These are phyloP conservation scores for Saitozyma sp. DNA, from an alignment of 768 basidiomycete species.

Conservation along the genomic window DNA sequence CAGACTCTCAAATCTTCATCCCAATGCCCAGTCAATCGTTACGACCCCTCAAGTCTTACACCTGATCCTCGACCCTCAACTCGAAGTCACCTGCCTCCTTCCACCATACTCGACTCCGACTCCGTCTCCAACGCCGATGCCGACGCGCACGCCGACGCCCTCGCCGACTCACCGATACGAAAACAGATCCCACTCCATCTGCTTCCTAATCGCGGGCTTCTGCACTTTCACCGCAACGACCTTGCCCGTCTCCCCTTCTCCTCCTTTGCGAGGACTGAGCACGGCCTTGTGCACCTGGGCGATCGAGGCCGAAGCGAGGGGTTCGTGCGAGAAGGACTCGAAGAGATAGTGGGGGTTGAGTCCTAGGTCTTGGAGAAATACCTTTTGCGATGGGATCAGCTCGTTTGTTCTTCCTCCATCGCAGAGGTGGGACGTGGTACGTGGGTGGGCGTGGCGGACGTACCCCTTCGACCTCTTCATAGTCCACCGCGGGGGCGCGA, in stretches of 20 bases:
- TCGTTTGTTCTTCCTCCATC: neutral
- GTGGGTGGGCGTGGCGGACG: conserved; percentile 4
- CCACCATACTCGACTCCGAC: too few species aligned
- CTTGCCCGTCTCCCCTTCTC: conserved; percentile 26
- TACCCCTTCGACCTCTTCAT: conserved; percentile 66
- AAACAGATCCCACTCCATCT: conserved; percentile 67
- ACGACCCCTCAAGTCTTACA: too few species aligned
- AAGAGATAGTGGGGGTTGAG: conserved; percentile 72
- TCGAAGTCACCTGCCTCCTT: neutral
- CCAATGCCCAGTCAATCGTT: too few species aligned
- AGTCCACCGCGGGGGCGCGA: conserved; percentile 81
- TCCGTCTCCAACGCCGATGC: too few species aligned
- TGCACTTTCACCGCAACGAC: conserved; percentile 84
- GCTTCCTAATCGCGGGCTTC: conserved; percentile 81
- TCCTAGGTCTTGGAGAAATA: conserved; percentile 59
- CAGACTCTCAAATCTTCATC: too few species aligned
- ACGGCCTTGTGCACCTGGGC: conserved; percentile 86
- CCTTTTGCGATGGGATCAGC: conserved; percentile 16
- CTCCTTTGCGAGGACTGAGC: conserved; percentile 53
- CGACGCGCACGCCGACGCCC: too few species aligned
- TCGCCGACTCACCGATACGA: conserved; percentile 41
- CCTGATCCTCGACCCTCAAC: neutral
- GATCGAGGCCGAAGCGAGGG: conserved; percentile 84
- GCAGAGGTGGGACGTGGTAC: neutral
- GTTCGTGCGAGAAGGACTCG: conserved; percentile 70